Conservation (phyloP, 257 asterid genomes). For the Fraxinus cuspidata region DNA sequence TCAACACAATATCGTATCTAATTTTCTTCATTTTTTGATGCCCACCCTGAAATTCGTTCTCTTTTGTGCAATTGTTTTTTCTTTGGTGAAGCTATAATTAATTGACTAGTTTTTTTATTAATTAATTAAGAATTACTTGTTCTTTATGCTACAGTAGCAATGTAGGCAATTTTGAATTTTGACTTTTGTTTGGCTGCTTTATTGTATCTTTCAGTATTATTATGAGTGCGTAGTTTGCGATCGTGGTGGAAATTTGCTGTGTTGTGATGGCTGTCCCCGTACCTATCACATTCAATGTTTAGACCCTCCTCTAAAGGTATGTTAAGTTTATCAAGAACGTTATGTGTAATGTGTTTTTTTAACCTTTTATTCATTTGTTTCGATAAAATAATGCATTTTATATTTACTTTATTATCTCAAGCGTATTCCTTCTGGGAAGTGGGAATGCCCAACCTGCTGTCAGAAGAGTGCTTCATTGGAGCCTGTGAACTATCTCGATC, state of each 20-base stretch:
- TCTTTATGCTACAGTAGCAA: slow-evolving; percentile 21
- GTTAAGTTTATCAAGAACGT: slow-evolving; percentile 8
- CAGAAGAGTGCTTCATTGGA: slow-evolving; percentile 41
- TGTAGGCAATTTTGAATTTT: slow-evolving; percentile 23
- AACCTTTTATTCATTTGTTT: not conserved
- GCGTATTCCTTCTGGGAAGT: slow-evolving; percentile 28
- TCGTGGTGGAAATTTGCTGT: slow-evolving; percentile 78
- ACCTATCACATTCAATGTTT: slow-evolving; percentile 76
- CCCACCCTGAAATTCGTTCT: not conserved
- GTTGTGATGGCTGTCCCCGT: slow-evolving; percentile 83
- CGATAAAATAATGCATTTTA: not conserved
- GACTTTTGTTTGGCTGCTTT: slow-evolving; percentile 21
- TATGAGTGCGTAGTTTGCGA: slow-evolving; percentile 84
- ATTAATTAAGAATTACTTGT: slow-evolving; percentile 16
- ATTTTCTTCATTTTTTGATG: not conserved
- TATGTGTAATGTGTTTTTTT: not conserved
- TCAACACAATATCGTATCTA: not conserved
- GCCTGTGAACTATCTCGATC: slow-evolving; percentile 41
- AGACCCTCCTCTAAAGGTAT: slow-evolving; percentile 87
- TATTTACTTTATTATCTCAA: not conserved
- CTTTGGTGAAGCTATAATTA: slow-evolving; percentile 4
- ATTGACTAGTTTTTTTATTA: slow-evolving; percentile 19
- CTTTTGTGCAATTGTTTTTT: not conserved
- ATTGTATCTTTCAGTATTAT: slow-evolving; percentile 52
- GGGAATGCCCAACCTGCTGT: slow-evolving; percentile 37